Conservation (phyloP, 495 filamentous ascomycete genomes). For the Arthonia radiata region DNA sequence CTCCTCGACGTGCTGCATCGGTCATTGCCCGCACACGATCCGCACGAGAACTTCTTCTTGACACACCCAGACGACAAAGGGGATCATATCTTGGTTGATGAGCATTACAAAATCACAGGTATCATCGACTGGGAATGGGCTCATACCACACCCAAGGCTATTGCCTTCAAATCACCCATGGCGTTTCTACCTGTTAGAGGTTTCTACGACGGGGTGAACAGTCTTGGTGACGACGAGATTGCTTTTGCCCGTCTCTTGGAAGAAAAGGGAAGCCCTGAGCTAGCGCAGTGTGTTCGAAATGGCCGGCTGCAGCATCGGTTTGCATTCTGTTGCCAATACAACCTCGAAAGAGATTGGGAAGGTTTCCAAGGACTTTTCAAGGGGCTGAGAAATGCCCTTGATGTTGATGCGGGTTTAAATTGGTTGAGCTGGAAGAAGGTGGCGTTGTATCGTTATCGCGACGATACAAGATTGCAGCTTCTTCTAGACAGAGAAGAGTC, state of each 20-base stretch:
- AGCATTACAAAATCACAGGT: slow-evolving; percentile 18
- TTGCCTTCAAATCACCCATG: slow-evolving; percentile 18
- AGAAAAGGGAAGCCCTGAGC: slow-evolving; percentile 8
- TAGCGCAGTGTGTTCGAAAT: slow-evolving; percentile 12
- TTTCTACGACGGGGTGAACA: slow-evolving; percentile 17
- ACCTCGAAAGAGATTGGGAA: slow-evolving; percentile 16
- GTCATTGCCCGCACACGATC: slow-evolving; percentile 5
- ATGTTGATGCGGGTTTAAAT: slow-evolving; percentile 9
- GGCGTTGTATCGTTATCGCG: slow-evolving; percentile 10
- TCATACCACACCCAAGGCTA: slow-evolving; percentile 12
- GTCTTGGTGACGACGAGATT: slow-evolving; percentile 14
- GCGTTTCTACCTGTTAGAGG: slow-evolving; percentile 18
- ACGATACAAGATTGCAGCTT: slow-evolving; percentile 10
- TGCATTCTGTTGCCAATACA: slow-evolving; percentile 17
- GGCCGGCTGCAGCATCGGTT: slow-evolving; percentile 15
- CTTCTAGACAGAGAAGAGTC: slow-evolving; percentile 4
- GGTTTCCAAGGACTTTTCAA: slow-evolving; percentile 19
- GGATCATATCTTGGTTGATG: slow-evolving; percentile 21
- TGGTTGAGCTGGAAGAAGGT: slow-evolving; percentile 15
- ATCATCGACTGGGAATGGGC: slow-evolving; percentile 24
- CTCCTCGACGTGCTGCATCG: slow-evolving; percentile 14
- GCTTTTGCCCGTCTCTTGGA: slow-evolving; percentile 12
- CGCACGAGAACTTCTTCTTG: slow-evolving; percentile 15
- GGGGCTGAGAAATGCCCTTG: slow-evolving; percentile 12
- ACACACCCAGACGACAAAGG: slow-evolving; percentile 22